These are phyloP conservation scores for Mycena haematopus DNA, from an alignment of 768 basidiomycete species.

Conservation along the genomic window DNA sequence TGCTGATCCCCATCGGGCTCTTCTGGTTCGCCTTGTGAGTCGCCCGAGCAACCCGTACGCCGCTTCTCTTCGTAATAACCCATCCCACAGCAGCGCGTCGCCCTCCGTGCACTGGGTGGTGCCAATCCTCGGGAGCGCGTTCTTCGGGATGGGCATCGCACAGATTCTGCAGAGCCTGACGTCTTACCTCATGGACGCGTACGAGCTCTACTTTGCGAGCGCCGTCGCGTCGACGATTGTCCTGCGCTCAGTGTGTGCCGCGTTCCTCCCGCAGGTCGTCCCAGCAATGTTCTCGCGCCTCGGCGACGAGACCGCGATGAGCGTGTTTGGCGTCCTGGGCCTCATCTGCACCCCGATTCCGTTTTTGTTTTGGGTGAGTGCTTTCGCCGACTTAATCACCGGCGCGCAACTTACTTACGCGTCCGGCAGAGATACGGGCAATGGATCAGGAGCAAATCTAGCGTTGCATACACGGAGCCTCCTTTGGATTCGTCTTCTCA, in stretches of 20 bases:
- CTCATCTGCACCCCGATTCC: conserved; percentile 62
- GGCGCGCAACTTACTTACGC: conserved; percentile 16
- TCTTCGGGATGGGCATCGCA: conserved; percentile 72
- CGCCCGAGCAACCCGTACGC: not conserved
- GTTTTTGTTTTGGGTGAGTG: conserved; percentile 59
- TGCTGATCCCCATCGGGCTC: conserved; percentile 61
- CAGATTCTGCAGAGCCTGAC: conserved; percentile 69
- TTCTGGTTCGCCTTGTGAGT: conserved; percentile 73
- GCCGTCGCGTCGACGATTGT: conserved; percentile 75
- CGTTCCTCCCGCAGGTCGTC: conserved; percentile 66
- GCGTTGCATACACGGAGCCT: conserved; percentile 49
- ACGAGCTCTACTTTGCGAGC: conserved; percentile 69
- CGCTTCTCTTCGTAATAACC: not conserved
- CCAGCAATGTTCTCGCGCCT: conserved; percentile 57
- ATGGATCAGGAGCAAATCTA: conserved; percentile 53
- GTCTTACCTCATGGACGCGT: conserved; percentile 76
- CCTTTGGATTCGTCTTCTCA: conserved; percentile 16
- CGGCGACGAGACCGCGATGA: conserved; percentile 62
- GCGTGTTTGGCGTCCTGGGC: conserved; percentile 58
- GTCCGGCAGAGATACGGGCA: conserved; percentile 54
- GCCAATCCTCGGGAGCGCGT: conserved; percentile 68
- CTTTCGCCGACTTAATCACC: not conserved
- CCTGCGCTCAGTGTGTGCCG: conserved; percentile 66
- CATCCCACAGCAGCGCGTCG: conserved; percentile 49
- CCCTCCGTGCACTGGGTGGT: conserved; percentile 69